Evolutionary conservation across 164 flowering plant genomes (phyloP).

Genomic region (Vitis cinerea): DNA sequence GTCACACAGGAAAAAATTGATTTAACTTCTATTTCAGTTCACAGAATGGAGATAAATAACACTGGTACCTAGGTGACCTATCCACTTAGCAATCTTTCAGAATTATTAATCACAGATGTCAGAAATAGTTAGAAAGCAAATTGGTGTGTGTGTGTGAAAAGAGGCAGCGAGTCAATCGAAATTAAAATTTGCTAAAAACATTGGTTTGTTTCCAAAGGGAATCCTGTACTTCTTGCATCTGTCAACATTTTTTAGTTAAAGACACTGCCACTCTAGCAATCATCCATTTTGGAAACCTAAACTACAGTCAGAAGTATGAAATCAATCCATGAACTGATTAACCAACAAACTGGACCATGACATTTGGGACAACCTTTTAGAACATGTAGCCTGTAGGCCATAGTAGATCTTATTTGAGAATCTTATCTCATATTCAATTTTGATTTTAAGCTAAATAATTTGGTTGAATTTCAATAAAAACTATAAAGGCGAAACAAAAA

Average conservation of each 20-base stretch:
- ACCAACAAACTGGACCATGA: neutral
- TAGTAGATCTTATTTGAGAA: neutral
- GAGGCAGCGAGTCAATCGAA: neutral
- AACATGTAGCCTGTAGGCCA: neutral
- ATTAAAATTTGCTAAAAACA: neutral
- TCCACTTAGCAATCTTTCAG: neutral
- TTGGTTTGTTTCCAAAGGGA: neutral
- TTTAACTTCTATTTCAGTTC: neutral
- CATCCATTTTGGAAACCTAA: neutral
- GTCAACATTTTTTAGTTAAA: neutral
- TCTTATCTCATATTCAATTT: neutral
- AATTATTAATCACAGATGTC: too few relatives aligned
- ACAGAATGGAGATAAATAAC: neutral
- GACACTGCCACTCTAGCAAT: neutral
- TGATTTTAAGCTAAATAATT: neutral
- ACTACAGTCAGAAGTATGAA: neutral
- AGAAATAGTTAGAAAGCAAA: neutral
- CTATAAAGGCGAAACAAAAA: neutral
- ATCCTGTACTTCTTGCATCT: neutral
- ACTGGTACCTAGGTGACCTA: neutral
- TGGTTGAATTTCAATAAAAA: neutral
- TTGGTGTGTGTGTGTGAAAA: neutral
- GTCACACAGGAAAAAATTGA: neutral
- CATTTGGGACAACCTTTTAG: neutral
- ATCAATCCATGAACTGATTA: neutral